Percentiles rank a stretch among this genome's conserved stretches.
phyloP scores from a whole-genome alignment of 495 filamentous ascomycete species.

The Neurospora cerealis region DNA sequence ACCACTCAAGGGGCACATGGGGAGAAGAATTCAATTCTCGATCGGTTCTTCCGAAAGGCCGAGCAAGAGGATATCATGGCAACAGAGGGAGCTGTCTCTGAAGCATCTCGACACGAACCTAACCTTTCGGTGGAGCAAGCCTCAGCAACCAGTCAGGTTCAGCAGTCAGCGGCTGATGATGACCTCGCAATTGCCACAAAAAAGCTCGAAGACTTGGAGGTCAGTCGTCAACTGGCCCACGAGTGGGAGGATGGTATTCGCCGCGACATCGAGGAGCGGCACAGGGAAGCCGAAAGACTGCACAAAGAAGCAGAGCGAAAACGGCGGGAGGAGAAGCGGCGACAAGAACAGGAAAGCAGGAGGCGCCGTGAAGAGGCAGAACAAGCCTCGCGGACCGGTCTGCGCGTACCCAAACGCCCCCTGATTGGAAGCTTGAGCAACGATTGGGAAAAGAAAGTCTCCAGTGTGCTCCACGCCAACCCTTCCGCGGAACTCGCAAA shows the following conservation, averaged over 20 bases:
- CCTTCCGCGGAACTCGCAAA: slow-evolving; percentile 21
- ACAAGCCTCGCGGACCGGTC: slow-evolving; percentile 1
- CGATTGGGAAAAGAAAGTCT: slow-evolving; percentile 22
- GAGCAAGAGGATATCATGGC: neutral
- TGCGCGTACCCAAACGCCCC: slow-evolving; percentile 8
- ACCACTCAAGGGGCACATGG: neutral
- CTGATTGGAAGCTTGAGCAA: slow-evolving; percentile 20
- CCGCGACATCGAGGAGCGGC: slow-evolving; percentile 1
- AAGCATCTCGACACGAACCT: neutral
- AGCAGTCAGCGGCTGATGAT: neutral
- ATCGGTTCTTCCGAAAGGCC: neutral
- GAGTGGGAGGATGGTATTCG: slow-evolving; percentile 5
- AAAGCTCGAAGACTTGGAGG: slow-evolving; percentile 11
- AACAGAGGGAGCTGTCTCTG: neutral
- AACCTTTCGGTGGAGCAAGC: neutral
- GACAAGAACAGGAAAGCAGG: slow-evolving; percentile 8
- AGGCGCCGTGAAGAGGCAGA: neutral
- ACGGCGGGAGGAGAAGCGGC: slow-evolving; percentile 12
- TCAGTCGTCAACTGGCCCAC: slow-evolving; percentile 9
- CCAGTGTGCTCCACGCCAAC: slow-evolving; percentile 5
- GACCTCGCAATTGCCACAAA: slow-evolving; percentile 6
- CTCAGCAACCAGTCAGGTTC: neutral
- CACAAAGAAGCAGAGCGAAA: slow-evolving; percentile 6
- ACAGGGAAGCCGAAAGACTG: neutral
- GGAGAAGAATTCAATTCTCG: neutral